Evolutionary conservation across 225 moss, liverwort and hornwort species (phyloP).

Genomic region (Bryum argenteum): DNA sequence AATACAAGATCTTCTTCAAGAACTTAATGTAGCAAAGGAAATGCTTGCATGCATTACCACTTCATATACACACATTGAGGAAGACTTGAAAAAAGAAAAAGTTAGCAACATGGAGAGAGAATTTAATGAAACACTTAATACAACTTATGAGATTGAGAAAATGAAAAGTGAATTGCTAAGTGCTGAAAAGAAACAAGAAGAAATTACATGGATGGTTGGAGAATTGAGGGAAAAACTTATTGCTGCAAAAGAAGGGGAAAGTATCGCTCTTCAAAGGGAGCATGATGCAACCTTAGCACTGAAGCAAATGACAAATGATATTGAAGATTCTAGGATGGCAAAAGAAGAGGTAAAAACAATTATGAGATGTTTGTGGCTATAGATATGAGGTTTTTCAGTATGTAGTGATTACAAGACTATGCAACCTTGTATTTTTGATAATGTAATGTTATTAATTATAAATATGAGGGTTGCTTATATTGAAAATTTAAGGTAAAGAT

Average conservation of each 20-base stretch:
- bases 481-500: conserved; percentile 41
- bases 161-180: conserved; percentile 41
- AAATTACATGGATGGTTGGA: conserved; percentile 33
- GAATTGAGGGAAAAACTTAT: conserved; percentile 37
- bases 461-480: neutral
- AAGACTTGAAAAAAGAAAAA: neutral
- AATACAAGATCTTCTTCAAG: conserved; percentile 24
- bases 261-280: conserved; percentile 22
- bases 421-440: neutral
- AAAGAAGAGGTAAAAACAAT: conserved; percentile 31
- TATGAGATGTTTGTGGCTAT: fast-evolving
- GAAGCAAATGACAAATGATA: conserved; percentile 36
- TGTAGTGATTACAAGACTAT: neutral
- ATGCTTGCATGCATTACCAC: conserved; percentile 33
- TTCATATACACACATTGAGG: conserved; percentile 19
- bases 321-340: conserved; percentile 31
- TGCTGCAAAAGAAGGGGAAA: conserved; percentile 36
- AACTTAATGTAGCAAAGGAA: conserved; percentile 37
- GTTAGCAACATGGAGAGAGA: too few species aligned
- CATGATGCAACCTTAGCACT: conserved; percentile 15
- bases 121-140: too few species aligned
- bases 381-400: fast-evolving
- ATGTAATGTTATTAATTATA: too few species aligned
- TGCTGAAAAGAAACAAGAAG: conserved; percentile 34
- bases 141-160: conserved; percentile 24